Conservation (phyloP, 2,329 filamentous ascomycete genomes). For the Colletotrichum caudatum region DNA sequence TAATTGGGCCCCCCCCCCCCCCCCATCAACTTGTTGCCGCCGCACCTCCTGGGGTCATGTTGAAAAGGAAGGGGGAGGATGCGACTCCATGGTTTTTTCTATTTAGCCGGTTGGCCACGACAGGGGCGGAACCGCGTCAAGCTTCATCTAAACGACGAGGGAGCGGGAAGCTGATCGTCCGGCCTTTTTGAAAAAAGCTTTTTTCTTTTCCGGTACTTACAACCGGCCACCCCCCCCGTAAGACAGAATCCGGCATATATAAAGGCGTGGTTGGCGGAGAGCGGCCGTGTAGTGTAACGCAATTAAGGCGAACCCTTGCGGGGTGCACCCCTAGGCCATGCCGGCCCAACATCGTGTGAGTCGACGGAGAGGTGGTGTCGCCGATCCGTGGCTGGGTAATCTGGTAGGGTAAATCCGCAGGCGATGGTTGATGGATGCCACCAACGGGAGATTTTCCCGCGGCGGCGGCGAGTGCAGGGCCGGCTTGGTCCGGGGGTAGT, state of each 20-base stretch:
- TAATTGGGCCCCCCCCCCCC: no score
- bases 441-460: constrained; percentile 23
- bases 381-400: constrained; percentile 24
- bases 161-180: not conserved
- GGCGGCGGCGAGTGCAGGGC: not conserved
- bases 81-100: not conserved
- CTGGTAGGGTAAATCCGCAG: not conserved
- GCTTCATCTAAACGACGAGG: constrained; percentile 15
- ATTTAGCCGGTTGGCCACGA: constrained; percentile 32
- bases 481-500: not conserved
- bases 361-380: not conserved
- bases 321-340: not conserved
- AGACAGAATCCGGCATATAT: not conserved
- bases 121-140: not conserved
- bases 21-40: constrained; percentile 24
- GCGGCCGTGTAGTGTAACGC: constrained; percentile 2
- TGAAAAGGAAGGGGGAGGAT: constrained; percentile 5
- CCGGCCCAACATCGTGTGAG: not conserved
- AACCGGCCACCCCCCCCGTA: not conserved
- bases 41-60: constrained; percentile 29
- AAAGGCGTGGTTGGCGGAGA: constrained; percentile 23
- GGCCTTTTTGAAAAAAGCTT: constrained; percentile 13
- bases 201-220: constrained; percentile 15
- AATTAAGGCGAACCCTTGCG: not conserved
- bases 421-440: constrained; percentile 8